Evolutionary conservation across 2,329 filamentous ascomycete species (phyloP).

Genomic region (Penicillium sp.): DNA sequence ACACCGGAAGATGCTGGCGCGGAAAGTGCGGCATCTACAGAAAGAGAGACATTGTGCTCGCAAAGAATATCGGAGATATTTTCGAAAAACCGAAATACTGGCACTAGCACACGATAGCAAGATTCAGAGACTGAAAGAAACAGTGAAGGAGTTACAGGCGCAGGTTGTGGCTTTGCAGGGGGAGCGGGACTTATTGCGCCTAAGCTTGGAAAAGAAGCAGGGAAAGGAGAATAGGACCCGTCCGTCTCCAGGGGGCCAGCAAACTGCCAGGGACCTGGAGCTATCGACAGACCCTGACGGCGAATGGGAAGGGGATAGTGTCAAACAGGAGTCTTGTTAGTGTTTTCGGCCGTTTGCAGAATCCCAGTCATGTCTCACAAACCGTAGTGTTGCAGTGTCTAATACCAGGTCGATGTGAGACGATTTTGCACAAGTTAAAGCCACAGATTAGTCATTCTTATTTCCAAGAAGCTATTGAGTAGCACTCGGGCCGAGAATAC

Average conservation of each 20-base stretch:
- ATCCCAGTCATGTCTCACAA: neutral
- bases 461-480: neutral
- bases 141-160: slow-evolving; percentile 8
- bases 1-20: slow-evolving; percentile 19
- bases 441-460: neutral
- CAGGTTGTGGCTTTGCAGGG: neutral
- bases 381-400: neutral
- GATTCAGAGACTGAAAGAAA: slow-evolving; percentile 5
- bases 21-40: slow-evolving; percentile 15
- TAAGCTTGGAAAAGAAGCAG: neutral
- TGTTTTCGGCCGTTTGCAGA: neutral
- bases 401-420: neutral
- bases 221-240: neutral
- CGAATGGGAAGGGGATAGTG: neutral
- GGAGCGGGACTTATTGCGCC: slow-evolving; percentile 1
- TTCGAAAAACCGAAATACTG: slow-evolving; percentile 15
- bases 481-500: neutral
- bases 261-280: neutral
- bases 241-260: neutral
- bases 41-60: slow-evolving; percentile 21
- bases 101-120: slow-evolving; percentile 15
- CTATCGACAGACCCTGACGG: neutral
- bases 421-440: neutral
- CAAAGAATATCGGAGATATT: slow-evolving; percentile 20
- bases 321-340: neutral